Base-by-base conservation (phyloP, 2,329 filamentous ascomycete species). In the Periconia sp. region DNA sequence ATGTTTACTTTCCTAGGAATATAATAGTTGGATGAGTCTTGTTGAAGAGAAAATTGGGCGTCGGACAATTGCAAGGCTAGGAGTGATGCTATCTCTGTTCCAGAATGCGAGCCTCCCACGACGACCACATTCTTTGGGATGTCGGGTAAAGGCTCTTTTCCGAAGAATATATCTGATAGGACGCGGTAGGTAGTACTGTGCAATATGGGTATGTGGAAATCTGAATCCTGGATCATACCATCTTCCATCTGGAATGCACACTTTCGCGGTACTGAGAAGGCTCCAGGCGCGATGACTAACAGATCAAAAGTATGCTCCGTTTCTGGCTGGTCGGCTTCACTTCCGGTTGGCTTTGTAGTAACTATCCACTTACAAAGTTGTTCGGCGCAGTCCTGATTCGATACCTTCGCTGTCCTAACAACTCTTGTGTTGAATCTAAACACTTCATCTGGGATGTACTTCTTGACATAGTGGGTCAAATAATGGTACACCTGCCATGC, bases 71-170 rank as follows among this genome's bases (percentile, higher is more conserved):
- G 81, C 3, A 80, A 74, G 8, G 86, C 87, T 39, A 91, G 78
- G 0, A 83, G 82, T 9, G 81, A 82, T 0, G 87, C 84, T 32
- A 85, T 84, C 69, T 92, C 88, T 6, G 86, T 80, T 0, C 87
- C 87, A 0, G 87, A 91, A 79, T 92, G 88, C 57, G 89, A 87
- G 0, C 87, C 88, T 0, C 88, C 88, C 0, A 89, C 81, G 1
- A 92, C 73, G 1, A 90, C 72, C 9, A 91, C 37, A 26, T 12
- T 35, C 3, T 9, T 34, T 21, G 5, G 17, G 4, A 3, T 25
- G 1, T 7, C 2, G 13, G 13, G 15, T 2, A 43, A 43, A 21
- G 64, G 46, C 0, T 69, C 41, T 4, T 71, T 62, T 0, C 66
- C 9, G 5, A 9, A 15, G 12, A 7, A 16, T n/a, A 38, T 33